Base-by-base conservation (phyloP, 306 rosid species). In the Cotoneaster glaucophyllus region DNA sequence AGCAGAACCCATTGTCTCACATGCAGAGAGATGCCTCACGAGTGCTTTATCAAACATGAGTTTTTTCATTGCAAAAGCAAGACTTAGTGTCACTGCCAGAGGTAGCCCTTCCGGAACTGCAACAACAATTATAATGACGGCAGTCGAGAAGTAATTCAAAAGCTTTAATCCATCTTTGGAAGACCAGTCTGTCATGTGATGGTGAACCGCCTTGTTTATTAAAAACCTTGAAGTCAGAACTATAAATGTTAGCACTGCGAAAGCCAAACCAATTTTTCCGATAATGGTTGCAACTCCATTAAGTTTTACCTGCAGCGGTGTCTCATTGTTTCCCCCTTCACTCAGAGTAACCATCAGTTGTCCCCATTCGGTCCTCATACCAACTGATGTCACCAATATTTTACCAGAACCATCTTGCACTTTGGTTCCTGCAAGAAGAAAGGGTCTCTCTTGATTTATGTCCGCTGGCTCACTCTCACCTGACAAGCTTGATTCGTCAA, bases 321-420 rank as follows among this genome's bases (percentile, higher is more conserved):
- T 95, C 82, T 95, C 98, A 57, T 92, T 89, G 4, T 88, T 90
- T 50, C 98, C 98, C 2, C 87, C 97, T 85, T 95, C 98, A 71
- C 85, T 90, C 69, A 95, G 69, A 43, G 97, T 84, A 26, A 74
- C 93, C 97, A 95, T 95, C 73, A 95, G 81, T 74, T 91, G 82
- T 79, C 97, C 97, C 98, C 98, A 95, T 89, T 95, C 97, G n/a
- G 97, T 95, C 74, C 86, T 89, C 97, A 86, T 90, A 2, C 98
- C 97, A 74, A 95, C 98, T 14, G 92, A 77, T 32, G 93, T 84
- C 56, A 92, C 91, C 2, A 92, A 80, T 97, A 95, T 92, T 83
- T 87, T 95, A 26, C 91, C 97, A 77, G 91, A 87, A 28, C 97
- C 98, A 66, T 89, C 96, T 86, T 90, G 96, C 48, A 92, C 97